Conservation (phyloP, 495 filamentous ascomycete genomes). For the Neurospora sp. region DNA sequence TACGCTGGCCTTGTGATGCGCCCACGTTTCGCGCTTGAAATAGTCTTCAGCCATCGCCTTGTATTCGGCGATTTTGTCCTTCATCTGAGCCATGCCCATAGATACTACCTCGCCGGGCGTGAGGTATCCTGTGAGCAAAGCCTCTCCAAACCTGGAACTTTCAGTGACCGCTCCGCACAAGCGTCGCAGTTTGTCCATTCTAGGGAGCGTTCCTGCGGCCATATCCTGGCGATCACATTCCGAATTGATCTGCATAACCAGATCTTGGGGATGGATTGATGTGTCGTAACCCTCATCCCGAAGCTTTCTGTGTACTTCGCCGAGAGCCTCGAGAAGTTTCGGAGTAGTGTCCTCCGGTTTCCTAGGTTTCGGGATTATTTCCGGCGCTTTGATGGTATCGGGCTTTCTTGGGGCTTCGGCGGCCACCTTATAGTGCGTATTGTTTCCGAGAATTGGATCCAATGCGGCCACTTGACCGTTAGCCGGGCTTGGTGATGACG, state of each 20-base stretch:
- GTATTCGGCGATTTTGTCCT: conserved; percentile 2
- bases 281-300: not conserved
- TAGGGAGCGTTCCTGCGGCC: conserved; percentile 4
- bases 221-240: not conserved
- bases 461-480: not conserved
- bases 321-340: not conserved
- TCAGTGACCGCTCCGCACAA: not conserved
- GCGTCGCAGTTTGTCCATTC: conserved; percentile 12
- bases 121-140: conserved; percentile 14
- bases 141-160: conserved; percentile 13
- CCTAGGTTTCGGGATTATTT: not conserved
- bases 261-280: not conserved
- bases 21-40: conserved; percentile 11
- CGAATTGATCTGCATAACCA: not conserved
- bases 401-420: not conserved
- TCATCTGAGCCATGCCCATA: conserved; percentile 6
- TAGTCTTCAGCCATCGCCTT: conserved; percentile 2
- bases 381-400: not conserved
- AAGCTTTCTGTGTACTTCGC: not conserved
- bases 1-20: conserved; percentile 8
- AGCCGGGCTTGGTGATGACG: not conserved
- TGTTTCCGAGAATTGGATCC: conserved; percentile 1
- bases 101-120: conserved; percentile 2
- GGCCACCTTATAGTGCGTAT: not conserved
- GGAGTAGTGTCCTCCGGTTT: not conserved